A percentile compares a stretch with the other conserved stretches of the same genome.
phyloP scores from a whole-genome alignment of 106 monocot genomes.

The Acorus gramineus region DNA sequence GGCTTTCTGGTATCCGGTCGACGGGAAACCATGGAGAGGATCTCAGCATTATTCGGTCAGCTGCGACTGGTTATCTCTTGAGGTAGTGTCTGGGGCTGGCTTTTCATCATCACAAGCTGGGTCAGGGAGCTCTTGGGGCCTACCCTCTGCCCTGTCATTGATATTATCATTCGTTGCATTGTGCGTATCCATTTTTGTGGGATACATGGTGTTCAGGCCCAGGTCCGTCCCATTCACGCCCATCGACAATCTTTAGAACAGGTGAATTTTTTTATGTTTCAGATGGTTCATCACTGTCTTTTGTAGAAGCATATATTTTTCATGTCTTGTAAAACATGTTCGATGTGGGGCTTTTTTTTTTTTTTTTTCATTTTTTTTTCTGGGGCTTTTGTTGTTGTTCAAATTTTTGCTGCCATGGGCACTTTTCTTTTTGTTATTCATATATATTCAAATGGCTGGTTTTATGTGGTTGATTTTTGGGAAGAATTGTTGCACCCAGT shows the following conservation, averaged over 20 bases:
- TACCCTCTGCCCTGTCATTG: conserved; percentile 66
- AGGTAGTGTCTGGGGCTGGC: conserved; percentile 31
- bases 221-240: conserved; percentile 69
- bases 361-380: no score
- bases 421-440: no score
- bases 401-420: no score
- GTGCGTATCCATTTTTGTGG: conserved; percentile 33
- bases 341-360: no score
- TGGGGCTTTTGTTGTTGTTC: no score
- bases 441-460: no score
- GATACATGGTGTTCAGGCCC: not conserved
- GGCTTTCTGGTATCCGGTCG: conserved; percentile 89
- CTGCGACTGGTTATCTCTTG: conserved; percentile 78
- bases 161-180: conserved; percentile 69
- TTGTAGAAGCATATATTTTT: no score
- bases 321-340: no score
- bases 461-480: no score
- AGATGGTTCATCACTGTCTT: no score
- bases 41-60: conserved; percentile 75
- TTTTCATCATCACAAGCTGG: conserved; percentile 10
- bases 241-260: conserved; percentile 39
- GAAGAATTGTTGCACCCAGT: no score
- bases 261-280: not conserved
- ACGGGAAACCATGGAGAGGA: conserved; percentile 60
- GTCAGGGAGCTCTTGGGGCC: conserved; percentile 51